Percentiles rank a stretch among this genome's conserved stretches.
Evolutionary conservation across 768 basidiomycete genomes (phyloP).

Genomic region (Boletus vermiculosoides): DNA sequence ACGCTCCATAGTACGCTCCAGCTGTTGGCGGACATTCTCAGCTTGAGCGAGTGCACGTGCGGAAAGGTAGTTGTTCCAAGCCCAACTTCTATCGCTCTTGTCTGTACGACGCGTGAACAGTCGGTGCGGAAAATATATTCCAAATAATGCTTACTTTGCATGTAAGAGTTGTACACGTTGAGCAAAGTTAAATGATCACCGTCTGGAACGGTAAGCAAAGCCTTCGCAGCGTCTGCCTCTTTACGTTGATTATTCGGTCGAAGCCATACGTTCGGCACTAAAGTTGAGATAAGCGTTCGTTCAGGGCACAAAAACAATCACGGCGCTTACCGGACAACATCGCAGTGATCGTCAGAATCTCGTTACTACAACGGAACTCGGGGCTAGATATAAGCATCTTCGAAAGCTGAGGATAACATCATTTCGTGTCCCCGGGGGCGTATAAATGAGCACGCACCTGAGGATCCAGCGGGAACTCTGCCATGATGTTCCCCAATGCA

Average conservation of each 20-base stretch:
- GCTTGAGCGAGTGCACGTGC: constrained; percentile 82
- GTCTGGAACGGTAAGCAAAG: constrained; percentile 82
- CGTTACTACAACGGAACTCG: constrained; percentile 94
- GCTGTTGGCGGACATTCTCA: constrained; percentile 88
- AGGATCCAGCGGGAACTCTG: constrained; percentile 98
- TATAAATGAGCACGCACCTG: constrained; percentile 52
- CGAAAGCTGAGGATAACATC: constrained; percentile 49
- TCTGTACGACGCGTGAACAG: constrained; percentile 42
- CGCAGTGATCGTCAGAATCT: constrained; percentile 90
- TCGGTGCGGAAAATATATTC: neutral
- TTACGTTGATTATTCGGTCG: constrained; percentile 84
- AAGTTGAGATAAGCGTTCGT: neutral
- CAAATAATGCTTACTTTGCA: constrained; percentile 55
- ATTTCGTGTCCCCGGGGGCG: neutral
- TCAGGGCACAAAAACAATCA: neutral
- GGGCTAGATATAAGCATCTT: constrained; percentile 94
- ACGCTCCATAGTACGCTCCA: constrained; percentile 89
- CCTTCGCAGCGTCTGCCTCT: constrained; percentile 93
- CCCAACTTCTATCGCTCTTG: constrained; percentile 79
- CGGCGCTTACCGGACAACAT: constrained; percentile 82
- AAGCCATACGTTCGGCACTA: constrained; percentile 88
- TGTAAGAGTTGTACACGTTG: constrained; percentile 94
- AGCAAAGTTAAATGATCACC: constrained; percentile 95
- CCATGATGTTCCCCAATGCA: constrained; percentile 85
- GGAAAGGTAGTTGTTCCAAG: constrained; percentile 88